A percentile compares a stretch with the other conserved stretches of the same genome.
Evolutionary conservation across 495 filamentous ascomycete species (phyloP).

Genomic region (Bathelium albidoporum): DNA sequence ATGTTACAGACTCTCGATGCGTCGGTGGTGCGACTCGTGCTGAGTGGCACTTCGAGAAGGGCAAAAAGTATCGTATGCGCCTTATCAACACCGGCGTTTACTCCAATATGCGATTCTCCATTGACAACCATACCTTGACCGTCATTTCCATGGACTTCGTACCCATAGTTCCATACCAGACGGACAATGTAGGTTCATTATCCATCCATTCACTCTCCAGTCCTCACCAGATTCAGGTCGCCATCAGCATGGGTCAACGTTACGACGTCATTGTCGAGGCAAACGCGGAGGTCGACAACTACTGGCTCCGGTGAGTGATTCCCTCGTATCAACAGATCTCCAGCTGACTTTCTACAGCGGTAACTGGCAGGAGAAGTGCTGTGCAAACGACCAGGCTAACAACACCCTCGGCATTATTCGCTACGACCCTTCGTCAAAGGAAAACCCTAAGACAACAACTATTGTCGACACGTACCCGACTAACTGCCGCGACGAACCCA

Average conservation of each 20-base stretch:
- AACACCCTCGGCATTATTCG: slow-evolving; percentile 30
- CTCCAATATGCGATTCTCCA: slow-evolving; percentile 35
- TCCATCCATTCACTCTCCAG: slow-evolving; percentile 17
- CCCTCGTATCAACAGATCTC: slow-evolving; percentile 5
- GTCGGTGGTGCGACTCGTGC: slow-evolving; percentile 26
- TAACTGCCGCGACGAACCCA: slow-evolving; percentile 31
- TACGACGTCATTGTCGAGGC: slow-evolving; percentile 34
- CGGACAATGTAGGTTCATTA: slow-evolving; percentile 22
- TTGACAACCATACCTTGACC: slow-evolving; percentile 34
- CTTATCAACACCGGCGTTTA: slow-evolving; percentile 60
- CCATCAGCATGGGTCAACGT: slow-evolving; percentile 33
- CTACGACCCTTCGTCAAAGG: slow-evolving; percentile 17
- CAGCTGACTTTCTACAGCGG: slow-evolving; percentile 4
- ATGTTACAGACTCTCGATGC: slow-evolving; percentile 2
- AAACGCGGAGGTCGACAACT: slow-evolving; percentile 25
- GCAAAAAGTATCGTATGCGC: slow-evolving; percentile 55
- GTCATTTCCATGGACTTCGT: slow-evolving; percentile 38
- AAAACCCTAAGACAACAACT: slow-evolving; percentile 19
- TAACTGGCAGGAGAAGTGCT: slow-evolving; percentile 25
- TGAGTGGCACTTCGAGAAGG: slow-evolving; percentile 33
- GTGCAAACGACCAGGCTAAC: slow-evolving; percentile 15
- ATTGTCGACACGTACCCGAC: slow-evolving; percentile 25
- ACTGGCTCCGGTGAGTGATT: slow-evolving; percentile 31
- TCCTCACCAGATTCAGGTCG: slow-evolving; percentile 16
- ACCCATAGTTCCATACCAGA: slow-evolving; percentile 32